Conservation (phyloP, 257 asterid genomes). For the Cordia subcordata region DNA sequence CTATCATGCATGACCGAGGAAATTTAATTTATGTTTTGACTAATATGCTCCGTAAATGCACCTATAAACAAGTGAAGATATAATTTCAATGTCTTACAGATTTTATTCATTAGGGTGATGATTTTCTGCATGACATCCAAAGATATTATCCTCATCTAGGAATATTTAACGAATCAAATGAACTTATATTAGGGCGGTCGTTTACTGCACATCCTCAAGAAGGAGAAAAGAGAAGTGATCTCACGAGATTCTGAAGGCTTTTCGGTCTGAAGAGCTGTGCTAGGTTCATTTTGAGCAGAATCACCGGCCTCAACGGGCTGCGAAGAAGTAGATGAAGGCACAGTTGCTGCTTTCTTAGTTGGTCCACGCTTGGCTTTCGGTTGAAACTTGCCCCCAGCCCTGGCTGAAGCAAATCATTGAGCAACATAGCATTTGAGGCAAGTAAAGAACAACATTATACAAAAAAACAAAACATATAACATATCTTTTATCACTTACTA, state of each 20-base stretch:
- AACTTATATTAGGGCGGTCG: too few relatives aligned
- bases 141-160: background rate
- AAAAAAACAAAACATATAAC: slow-evolving; percentile 1
- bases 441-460: background rate
- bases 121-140: background rate
- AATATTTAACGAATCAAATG: too few relatives aligned
- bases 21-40: too few relatives aligned
- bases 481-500: slow-evolving; percentile 24
- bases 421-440: background rate
- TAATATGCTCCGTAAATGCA: too few relatives aligned
- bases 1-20: too few relatives aligned
- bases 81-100: too few relatives aligned
- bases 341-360: slow-evolving; percentile 27
- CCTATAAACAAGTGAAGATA: too few relatives aligned
- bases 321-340: slow-evolving; percentile 30
- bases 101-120: background rate
- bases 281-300: slow-evolving; percentile 10
- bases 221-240: slow-evolving; percentile 11
- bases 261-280: slow-evolving; percentile 15
- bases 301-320: slow-evolving; percentile 25
- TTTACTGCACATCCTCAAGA: too few relatives aligned
- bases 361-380: slow-evolving; percentile 55
- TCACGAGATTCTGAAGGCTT: slow-evolving; percentile 28
- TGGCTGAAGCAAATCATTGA: slow-evolving; percentile 29
- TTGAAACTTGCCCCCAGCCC: slow-evolving; percentile 52